A percentile compares a stretch with the other conserved stretches of the same genome.
Evolutionary conservation across 1,139 yeast genomes (phyloP).

Genomic region (Hemisphaericaspora xylanilytica): DNA sequence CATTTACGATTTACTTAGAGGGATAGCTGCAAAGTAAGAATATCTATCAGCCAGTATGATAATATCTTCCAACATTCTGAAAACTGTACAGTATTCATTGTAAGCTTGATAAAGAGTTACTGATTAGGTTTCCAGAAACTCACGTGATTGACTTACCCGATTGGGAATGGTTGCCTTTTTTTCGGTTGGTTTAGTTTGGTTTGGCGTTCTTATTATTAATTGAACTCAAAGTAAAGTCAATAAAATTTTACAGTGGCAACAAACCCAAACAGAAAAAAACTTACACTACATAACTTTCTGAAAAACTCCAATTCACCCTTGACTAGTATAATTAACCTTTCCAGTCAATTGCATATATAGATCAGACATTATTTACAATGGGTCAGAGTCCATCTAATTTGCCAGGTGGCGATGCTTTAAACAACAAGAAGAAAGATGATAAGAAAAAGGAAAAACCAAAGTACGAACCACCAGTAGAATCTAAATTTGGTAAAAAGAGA

Average conservation of each 20-base stretch:
- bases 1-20: too few relatives aligned
- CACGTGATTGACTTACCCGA: background rate
- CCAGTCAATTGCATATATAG: constrained; percentile 3
- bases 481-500: constrained; percentile 86
- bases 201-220: too few relatives aligned
- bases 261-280: background rate
- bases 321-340: background rate
- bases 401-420: constrained; percentile 52
- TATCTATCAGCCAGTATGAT: too few relatives aligned
- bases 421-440: constrained; percentile 68
- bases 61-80: too few relatives aligned
- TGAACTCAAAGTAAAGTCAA: background rate
- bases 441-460: constrained; percentile 85
- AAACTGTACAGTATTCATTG: too few relatives aligned
- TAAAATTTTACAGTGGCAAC: background rate
- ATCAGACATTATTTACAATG: constrained; percentile 25
- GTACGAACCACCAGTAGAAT: constrained; percentile 97
- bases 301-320: too few relatives aligned
- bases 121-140: background rate
- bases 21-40: too few relatives aligned
- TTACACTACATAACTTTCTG: too few relatives aligned
- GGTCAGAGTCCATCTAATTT: constrained; percentile 83
- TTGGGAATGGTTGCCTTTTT: too few relatives aligned
- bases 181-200: too few relatives aligned
- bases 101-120: too few relatives aligned